Percentiles rank a stretch among this genome's conserved stretches.
phyloP scores from a whole-genome alignment of 495 filamentous ascomycete genomes.

The Wilcoxina mikolae region DNA sequence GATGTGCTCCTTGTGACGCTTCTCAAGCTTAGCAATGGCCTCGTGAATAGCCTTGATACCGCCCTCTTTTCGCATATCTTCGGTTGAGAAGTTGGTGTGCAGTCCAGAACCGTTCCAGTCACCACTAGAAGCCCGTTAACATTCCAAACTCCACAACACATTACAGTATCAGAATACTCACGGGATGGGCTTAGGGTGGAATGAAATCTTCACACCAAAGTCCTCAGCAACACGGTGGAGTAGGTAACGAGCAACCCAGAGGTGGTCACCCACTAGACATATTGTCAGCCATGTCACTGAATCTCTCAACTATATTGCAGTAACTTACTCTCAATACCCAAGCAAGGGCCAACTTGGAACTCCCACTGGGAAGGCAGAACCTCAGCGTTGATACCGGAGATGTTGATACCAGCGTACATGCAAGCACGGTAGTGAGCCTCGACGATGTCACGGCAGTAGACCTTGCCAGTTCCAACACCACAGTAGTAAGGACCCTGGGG shows the following conservation, averaged over 20 bases:
- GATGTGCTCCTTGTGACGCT: slow-evolving; percentile 88
- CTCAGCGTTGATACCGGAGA: slow-evolving; percentile 98
- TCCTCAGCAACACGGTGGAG: slow-evolving; percentile 94
- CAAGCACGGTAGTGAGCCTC: slow-evolving; percentile 98
- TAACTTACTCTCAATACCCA: slow-evolving; percentile 63
- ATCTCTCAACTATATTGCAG: not conserved
- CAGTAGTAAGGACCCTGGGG: slow-evolving; percentile 99
- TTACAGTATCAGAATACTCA: slow-evolving; percentile 7
- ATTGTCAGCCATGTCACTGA: slow-evolving; percentile 20
- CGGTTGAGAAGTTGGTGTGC: slow-evolving; percentile 75
- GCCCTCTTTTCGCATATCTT: slow-evolving; percentile 72
- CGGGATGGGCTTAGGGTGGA: slow-evolving; percentile 94
- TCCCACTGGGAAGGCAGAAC: slow-evolving; percentile 99
- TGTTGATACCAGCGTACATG: slow-evolving; percentile 77
- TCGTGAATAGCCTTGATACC: slow-evolving; percentile 88
- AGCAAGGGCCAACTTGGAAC: slow-evolving; percentile 94
- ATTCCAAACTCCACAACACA: too few relatives aligned
- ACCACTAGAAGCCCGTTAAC: slow-evolving; percentile 37
- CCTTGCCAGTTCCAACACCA: slow-evolving; percentile 91
- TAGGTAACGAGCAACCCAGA: slow-evolving; percentile 94
- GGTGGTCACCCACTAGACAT: slow-evolving; percentile 72
- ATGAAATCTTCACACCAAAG: slow-evolving; percentile 89
- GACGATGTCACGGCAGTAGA: slow-evolving; percentile 95
- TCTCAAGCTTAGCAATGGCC: slow-evolving; percentile 74
- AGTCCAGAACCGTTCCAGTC: slow-evolving; percentile 99